Base-by-base conservation (phyloP, 495 filamentous ascomycete genomes). In the Neurospora sp. region DNA sequence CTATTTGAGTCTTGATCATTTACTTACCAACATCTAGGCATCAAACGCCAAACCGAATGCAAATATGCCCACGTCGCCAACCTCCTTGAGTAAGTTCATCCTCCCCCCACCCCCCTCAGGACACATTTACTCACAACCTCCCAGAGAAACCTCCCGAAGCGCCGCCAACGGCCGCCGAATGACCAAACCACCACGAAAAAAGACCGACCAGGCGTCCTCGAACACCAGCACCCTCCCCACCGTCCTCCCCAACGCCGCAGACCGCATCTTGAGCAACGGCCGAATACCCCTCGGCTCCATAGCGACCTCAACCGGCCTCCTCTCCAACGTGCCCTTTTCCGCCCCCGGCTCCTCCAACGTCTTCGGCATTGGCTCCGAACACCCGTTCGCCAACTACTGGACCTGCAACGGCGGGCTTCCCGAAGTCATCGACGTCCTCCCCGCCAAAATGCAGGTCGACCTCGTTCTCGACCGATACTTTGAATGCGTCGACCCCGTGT, bases 371-470 rank as follows among this genome's bases (percentile, higher is more conserved):
- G 87, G 87, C 20, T 85, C 85, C 6, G 89, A 90, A 79, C 89
- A 92, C 71, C 88, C 89, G 3, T 92, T 91, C 75, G 87, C 88
- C 75, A 93, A 93, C 78, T 93, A 93, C 79, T 93, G 91, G 91
- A 93, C 91, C 8, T 90, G 88, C 75, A 85, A 88, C 69, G 91
- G 91, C 35, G 91, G 91, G 1, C 80, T 93, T 27, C 83, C 89
- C 11, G 91, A 93, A 78, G 91, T 92, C 5, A 86, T 93, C 53
- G 86, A 85, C 8, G 89, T 93, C 11, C 82, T 93, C 16, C 91
- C 91, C 0, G 88, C 87, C 69, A 92, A 91, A 79, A 77, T 89
- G 8, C 91, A 93, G 79, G 88, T 91, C 41, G 91, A 93, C 76
- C 90, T 91, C 48, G 83, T 93, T 7, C 82, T 92, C 37, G 83